Evolutionary conservation across 2,329 filamentous ascomycete genomes (phyloP), one percentile per base, ranked within the genome.

Genomic region (Arthroderma uncinatum): DNA sequence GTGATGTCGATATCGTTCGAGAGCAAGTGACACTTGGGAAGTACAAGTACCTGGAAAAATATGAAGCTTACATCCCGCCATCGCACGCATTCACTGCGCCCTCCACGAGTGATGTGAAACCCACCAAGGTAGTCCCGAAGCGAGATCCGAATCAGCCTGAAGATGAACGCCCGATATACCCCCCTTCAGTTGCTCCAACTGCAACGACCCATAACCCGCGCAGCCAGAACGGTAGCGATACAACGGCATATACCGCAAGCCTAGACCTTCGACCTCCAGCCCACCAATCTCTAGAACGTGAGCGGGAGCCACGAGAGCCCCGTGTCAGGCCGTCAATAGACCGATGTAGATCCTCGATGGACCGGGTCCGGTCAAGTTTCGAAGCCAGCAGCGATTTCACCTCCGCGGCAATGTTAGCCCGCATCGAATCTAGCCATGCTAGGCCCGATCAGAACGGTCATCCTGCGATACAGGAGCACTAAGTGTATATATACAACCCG

Each of bases 1-100:
- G 86, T 63, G 93, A 98, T 66, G 85, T 96, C 58, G 93, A 98
- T 70, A 95, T 98, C 62, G 84, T 98, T 66, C 89, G 93, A 52
- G 93, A 98, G 72, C 90, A 97, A 75, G 83, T 94, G 60, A 82
- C 82, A 28, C 79, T 84, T 73, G 93, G 93, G 63, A 84, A 85
- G 67, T 97, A 94, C 70, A 83, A 86, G 62, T 82, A 89, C 65
- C 78, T 92, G 53, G 80, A 83, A 57, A 71, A 82, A 40, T 75
- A 76, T 54, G 78, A 79, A 55, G 74, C 76, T 4, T 76, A 74
- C 44, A 68, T 78, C 34, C 76, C 76, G n/a, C 75, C 75, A n/a
- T 74, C 75, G 59, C 68, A 68, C 55, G 67, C 56, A 34, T 39
- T 53, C 12, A 33, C 33, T 19, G 39, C 33, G 70, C 73, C 57